These are phyloP conservation scores for Carallia pectinifolia DNA, from an alignment of 345 rosid species.

Conservation along the genomic window DNA sequence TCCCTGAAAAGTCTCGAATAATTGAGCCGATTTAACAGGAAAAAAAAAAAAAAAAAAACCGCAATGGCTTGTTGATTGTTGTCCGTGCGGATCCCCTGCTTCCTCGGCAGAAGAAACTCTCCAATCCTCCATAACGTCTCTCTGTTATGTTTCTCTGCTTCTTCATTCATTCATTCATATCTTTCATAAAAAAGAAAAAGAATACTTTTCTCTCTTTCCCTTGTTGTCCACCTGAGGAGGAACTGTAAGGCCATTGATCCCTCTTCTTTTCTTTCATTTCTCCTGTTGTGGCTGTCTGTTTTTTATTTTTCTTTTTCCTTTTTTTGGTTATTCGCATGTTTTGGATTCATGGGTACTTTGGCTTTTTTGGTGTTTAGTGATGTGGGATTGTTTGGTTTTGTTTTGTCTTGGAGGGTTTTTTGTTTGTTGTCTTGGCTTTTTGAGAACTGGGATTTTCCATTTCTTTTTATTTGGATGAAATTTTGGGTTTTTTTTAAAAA, in stretches of 20 bases:
- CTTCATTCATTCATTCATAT: no score
- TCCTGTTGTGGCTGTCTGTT: neutral
- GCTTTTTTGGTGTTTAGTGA: neutral
- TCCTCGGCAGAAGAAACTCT: slow-evolving; percentile 1
- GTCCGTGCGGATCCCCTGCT: neutral
- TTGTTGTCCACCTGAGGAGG: no score
- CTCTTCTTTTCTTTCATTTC: neutral
- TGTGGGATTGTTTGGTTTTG: neutral
- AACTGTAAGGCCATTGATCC: neutral
- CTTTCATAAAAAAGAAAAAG: no score
- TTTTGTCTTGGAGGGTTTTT: no score
- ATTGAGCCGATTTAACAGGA: no score
- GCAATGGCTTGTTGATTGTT: no score
- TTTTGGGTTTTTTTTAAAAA: no score
- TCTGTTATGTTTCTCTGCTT: neutral
- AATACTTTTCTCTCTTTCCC: no score
- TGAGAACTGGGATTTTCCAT: neutral
- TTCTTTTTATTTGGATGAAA: neutral
- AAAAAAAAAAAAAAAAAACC: no score
- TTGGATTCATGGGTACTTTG: neutral
- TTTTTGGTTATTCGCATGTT: neutral
- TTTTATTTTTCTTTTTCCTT: no score
- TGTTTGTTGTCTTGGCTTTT: no score
- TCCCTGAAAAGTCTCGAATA: no score
- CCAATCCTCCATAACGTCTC: neutral